Percentiles rank a stretch among this genome's conserved stretches.
Evolutionary conservation across 306 rosid genomes (phyloP).

Genomic region (Dalbergia cultrata): DNA sequence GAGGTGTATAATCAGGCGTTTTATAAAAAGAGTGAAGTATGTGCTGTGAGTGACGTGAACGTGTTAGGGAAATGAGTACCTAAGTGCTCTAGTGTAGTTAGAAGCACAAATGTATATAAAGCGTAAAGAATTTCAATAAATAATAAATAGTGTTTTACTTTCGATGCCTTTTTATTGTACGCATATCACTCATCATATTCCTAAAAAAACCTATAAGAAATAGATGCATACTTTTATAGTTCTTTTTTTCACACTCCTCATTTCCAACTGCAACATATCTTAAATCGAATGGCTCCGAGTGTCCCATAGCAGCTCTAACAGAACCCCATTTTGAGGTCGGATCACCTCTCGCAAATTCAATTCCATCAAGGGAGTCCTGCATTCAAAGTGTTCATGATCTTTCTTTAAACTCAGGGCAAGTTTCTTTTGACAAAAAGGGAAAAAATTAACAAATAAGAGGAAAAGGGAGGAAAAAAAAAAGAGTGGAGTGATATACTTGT

Average conservation of each 20-base stretch:
- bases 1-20: no score
- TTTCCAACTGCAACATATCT: constrained; percentile 90
- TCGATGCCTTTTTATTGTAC: no score
- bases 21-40: no score
- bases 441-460: constrained; percentile 1
- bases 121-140: no score
- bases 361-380: constrained; percentile 94
- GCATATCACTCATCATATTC: no score
- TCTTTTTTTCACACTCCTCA: constrained; percentile 88
- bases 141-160: no score
- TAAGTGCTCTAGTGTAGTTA: no score
- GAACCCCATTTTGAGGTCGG: constrained; percentile 87
- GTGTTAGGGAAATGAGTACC: no score
- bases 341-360: constrained; percentile 92
- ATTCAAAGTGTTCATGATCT: constrained; percentile 34
- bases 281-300: constrained; percentile 84
- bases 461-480: background rate
- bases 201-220: constrained; percentile 16
- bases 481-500: constrained; percentile 56
- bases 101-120: no score
- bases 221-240: constrained; percentile 68
- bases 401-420: background rate
- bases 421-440: background rate
- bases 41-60: no score
- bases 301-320: constrained; percentile 89